These are phyloP conservation scores for Whalleya microplaca DNA, from an alignment of 2,329 filamentous ascomycete genomes.

Conservation along the genomic window DNA sequence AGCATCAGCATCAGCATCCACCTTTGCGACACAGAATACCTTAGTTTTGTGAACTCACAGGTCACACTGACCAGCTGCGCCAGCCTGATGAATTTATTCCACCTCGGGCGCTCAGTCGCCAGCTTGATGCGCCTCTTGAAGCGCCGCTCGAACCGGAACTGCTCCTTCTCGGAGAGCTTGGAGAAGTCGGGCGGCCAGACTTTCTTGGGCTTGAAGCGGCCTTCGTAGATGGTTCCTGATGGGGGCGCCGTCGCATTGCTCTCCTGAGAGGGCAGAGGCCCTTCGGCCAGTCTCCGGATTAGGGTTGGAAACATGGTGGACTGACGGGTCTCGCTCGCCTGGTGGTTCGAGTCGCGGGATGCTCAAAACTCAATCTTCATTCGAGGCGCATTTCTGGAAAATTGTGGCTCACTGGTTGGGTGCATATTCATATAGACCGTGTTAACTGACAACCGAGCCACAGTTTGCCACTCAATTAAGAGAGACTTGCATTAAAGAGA, in stretches of 20 bases:
- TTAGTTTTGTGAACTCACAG: slow-evolving; percentile 46
- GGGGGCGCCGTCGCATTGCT: slow-evolving; percentile 23
- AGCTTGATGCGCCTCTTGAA: slow-evolving; percentile 69
- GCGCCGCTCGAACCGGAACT: slow-evolving; percentile 78
- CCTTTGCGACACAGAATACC: neutral
- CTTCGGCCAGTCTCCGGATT: slow-evolving; percentile 44
- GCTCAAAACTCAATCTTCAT: neutral
- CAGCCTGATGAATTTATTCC: slow-evolving; percentile 54
- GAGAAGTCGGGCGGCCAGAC: slow-evolving; percentile 79
- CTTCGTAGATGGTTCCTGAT: slow-evolving; percentile 47
- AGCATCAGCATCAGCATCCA: neutral
- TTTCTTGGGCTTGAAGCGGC: slow-evolving; percentile 69
- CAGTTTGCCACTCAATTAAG: too few species aligned
- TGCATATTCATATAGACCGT: too few species aligned
- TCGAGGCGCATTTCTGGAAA: neutral
- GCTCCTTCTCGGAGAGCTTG: slow-evolving; percentile 70
- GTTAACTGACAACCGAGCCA: too few species aligned
- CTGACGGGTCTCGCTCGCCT: neutral
- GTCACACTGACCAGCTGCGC: slow-evolving; percentile 63
- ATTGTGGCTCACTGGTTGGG: neutral
- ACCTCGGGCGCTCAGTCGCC: slow-evolving; percentile 36
- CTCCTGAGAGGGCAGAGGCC: slow-evolving; percentile 31
- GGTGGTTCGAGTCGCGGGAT: slow-evolving; percentile 3
- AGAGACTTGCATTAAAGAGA: neutral
- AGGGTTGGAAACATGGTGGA: slow-evolving; percentile 52